Evolutionary conservation across 331 rosid species (phyloP).

Genomic region (Quercus lobata): DNA sequence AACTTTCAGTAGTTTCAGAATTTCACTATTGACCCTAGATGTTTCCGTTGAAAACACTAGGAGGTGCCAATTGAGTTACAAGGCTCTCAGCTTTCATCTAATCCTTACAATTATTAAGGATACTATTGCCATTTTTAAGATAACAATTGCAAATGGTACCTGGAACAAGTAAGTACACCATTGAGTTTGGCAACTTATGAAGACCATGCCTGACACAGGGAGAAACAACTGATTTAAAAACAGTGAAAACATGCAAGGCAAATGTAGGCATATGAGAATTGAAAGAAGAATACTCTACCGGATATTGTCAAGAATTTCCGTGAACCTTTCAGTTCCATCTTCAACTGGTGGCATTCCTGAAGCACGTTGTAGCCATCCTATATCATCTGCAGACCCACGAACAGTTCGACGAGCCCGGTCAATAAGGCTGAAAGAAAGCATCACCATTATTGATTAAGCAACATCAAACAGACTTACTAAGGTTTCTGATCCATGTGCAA

Average conservation of each 20-base stretch:
- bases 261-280: conserved; percentile 9
- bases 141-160: conserved; percentile 39
- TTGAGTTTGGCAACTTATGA: conserved; percentile 77
- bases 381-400: conserved; percentile 91
- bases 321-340: conserved; percentile 84
- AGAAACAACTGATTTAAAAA: conserved; percentile 20
- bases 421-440: conserved; percentile 56
- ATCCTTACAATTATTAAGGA: too few relatives aligned
- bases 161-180: conserved; percentile 93
- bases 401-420: conserved; percentile 89
- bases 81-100: too few relatives aligned
- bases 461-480: background rate
- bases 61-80: too few relatives aligned
- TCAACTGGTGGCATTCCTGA: conserved; percentile 77
- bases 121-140: background rate
- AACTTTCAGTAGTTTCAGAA: too few relatives aligned
- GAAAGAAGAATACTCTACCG: conserved; percentile 39
- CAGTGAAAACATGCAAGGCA: background rate
- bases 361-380: conserved; percentile 94
- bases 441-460: conserved; percentile 17
- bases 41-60: too few relatives aligned
- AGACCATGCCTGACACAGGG: conserved; percentile 77
- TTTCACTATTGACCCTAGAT: background rate
- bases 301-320: conserved; percentile 65
- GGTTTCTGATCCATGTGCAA: background rate